Percentiles rank a stretch among this genome's conserved stretches.
Conservation (phyloP, 73 alveolate species). For the Uronychia setigera region DNA sequence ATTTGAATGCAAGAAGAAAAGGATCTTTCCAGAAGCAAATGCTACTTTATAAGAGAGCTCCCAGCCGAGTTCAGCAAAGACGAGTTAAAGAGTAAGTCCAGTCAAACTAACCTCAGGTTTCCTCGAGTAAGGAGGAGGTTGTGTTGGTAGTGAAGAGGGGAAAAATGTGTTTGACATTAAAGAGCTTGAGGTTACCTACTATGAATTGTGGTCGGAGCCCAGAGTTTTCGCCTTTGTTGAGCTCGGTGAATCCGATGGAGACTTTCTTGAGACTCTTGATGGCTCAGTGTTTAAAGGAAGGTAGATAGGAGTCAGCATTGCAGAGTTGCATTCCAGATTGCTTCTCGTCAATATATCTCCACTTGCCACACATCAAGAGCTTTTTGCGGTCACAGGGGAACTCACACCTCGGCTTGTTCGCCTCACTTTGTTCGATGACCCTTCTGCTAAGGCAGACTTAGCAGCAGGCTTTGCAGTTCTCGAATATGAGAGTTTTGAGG, state of each 20-base stretch:
- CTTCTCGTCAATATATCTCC: not conserved
- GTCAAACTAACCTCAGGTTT: not conserved
- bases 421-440: not conserved
- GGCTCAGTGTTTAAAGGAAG: not conserved
- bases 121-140: not conserved
- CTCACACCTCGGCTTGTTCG: not conserved
- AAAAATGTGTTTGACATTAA: not conserved
- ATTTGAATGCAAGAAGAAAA: no score
- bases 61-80: no score
- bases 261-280: not conserved
- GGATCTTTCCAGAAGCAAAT: no score
- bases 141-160: not conserved
- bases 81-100: no score
- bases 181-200: not conserved
- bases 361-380: not conserved
- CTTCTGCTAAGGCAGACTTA: not conserved
- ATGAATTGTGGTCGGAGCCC: not conserved
- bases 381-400: not conserved
- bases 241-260: not conserved
- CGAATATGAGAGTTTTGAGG: not conserved
- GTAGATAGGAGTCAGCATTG: not conserved
- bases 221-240: not conserved
- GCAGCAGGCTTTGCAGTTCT: constrained; percentile 1
- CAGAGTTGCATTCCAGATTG: not conserved
- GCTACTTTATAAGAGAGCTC: no score